These are phyloP conservation scores for Xylariaceae sp. DNA, from an alignment of 2,329 filamentous ascomycete genomes.

Conservation along the genomic window DNA sequence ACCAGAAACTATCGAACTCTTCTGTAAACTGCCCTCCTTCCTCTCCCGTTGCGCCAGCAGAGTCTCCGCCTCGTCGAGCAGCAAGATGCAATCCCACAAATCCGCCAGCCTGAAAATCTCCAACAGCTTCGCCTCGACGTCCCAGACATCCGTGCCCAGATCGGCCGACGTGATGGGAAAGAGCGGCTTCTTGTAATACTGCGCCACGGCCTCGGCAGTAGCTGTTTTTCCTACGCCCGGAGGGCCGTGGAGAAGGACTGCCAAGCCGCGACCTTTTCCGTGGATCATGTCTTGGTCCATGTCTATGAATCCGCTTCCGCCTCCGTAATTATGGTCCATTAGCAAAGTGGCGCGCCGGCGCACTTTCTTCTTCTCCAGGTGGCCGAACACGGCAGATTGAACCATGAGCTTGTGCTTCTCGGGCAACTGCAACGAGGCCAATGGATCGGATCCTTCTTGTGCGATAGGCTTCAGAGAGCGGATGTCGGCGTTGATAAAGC, in stretches of 20 bases:
- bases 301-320: too few relatives aligned
- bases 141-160: conserved; percentile 36
- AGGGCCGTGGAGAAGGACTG: conserved; percentile 42
- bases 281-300: conserved; percentile 38
- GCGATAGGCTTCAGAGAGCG: conserved; percentile 32
- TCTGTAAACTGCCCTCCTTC: too few relatives aligned
- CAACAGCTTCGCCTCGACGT: conserved; percentile 37
- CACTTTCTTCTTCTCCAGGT: conserved; percentile 36
- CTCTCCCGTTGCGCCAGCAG: conserved; percentile 28
- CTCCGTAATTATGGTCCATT: too few relatives aligned
- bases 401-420: conserved; percentile 39
- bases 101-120: conserved; percentile 39
- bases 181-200: conserved; percentile 38
- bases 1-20: too few relatives aligned
- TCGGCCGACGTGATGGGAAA: conserved; percentile 47
- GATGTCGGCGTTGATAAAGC: conserved; percentile 35
- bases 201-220: conserved; percentile 40
- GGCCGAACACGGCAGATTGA: conserved; percentile 35
- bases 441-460: conserved; percentile 33
- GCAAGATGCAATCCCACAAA: conserved; percentile 28
- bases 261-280: conserved; percentile 40
- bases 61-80: conserved; percentile 28
- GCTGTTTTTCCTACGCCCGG: conserved; percentile 46
- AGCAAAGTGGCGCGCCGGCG: too few relatives aligned
- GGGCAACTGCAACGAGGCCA: conserved; percentile 37